Base-by-base conservation (phyloP, 23 red algal genomes). In the Gracilariopsis chorda region DNA sequence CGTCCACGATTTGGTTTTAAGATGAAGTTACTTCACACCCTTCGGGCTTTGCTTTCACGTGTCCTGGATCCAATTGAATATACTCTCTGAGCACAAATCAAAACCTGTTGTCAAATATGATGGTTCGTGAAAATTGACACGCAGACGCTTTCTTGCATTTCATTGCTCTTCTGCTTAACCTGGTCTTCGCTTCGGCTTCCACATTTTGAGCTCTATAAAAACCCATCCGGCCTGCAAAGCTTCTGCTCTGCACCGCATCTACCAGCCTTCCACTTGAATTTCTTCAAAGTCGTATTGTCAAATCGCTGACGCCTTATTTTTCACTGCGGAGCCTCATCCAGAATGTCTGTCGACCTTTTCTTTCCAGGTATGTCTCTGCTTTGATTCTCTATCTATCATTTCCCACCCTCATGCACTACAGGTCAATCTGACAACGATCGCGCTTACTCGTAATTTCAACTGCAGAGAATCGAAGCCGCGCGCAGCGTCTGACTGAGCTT, bases 281-380 rank as follows among this genome's bases (percentile, higher is more conserved):
- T 2, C 57, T 2, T 62, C 11, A 28, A 30, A 29, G 10, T 9
- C 23, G n/a, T n/a, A n/a, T 62, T 30, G 27, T 25, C 57, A 30
- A 8, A 62, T 7, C 7, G 27, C 12, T 2, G 57, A 28, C 33
- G 34, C 57, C 53, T 58, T 62, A 24, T 30, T 62, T 2, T 28
- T 29, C 33, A n/a, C n/a, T n/a, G n/a, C n/a, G 9, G 57, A 30
- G 12, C 1, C 21, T 29, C 9, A 62, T 25, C 21, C 57, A 30
- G 27, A 24, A 62, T 62, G 57, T 62, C 57, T 25, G 19, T 62
- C 19, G 57, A 62, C 33, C 57, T 62, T 62, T 62, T 62, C 57
- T 62, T 28, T 62, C 57, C 57, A 62, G 57, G 57, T 62, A 62
- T 28, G 57, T 62, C n/a, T n/a, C n/a, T n/a, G n/a, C n/a, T n/a